Evolutionary conservation across 257 asterid genomes (phyloP), one percentile per base, ranked within the genome.

Genomic region (Echites panduratus): DNA sequence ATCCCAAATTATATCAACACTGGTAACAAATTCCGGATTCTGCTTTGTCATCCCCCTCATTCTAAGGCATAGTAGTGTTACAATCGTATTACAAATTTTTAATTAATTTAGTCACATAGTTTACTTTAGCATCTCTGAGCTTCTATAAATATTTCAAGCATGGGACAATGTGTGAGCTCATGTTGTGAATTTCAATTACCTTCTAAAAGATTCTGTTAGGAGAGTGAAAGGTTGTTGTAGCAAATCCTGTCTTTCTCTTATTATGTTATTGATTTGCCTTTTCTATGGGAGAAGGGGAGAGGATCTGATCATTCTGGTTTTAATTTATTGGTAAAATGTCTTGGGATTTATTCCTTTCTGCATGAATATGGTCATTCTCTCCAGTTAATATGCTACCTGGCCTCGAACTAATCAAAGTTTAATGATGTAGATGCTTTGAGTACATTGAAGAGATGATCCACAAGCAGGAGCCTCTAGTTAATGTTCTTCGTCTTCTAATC

Each of bases 371-470:
- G 62, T 17, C 41, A 38, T 41, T 53, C 9, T 56, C 59, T 41
- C 12, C 9, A 12, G 16, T 62, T 47, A 24, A 26, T 38, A 32
- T 13, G 22, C 6, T 26, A 38, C 61, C 58, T 53, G 12, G 47
- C 9, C 27, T 29, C 26, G 38, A 68, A 68, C 54, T 75, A 41
- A 45, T 69, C 32, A 38, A 20, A 64, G 47, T 38, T 64, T 9
- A 53, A 69, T 78, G 75, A 48, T 83, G 77, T 96, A 94, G 99
- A 87, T 94, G 96, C 85, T 85, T 86, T 47, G 97, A 94, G 58
- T 86, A 89, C 84, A 86, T 91, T 81, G 99, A 94, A 84, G 99
- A 94, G 82, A 82, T 91, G 93, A 91, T 94, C 78, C 93, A 89
- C 73, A 94, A 91, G 84, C 97, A 94, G 84, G 99, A 94, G 84